Percentiles rank a stretch among this genome's conserved stretches.
These are phyloP conservation scores for Castanea crenata DNA, from an alignment of 306 rosid genomes.

Conservation along the genomic window DNA sequence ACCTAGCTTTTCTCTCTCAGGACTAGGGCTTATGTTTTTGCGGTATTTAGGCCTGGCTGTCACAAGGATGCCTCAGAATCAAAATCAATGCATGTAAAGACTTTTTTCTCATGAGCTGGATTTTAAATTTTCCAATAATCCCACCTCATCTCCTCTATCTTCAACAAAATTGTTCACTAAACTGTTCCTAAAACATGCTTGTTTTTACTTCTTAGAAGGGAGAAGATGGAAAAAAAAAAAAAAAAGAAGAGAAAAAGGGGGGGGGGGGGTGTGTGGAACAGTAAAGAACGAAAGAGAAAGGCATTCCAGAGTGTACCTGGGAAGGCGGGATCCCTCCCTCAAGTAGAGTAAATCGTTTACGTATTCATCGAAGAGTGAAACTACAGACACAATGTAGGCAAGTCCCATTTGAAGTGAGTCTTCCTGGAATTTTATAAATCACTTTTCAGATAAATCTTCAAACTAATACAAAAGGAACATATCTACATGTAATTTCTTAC, in stretches of 20 bases:
- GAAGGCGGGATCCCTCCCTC: slow-evolving; percentile 84
- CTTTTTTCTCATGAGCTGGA: neutral
- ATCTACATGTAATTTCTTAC: neutral
- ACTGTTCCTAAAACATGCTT: neutral
- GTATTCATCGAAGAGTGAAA: slow-evolving; percentile 81
- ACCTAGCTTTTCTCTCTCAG: slow-evolving; percentile 17
- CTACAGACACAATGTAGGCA: slow-evolving; percentile 60
- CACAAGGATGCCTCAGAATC: slow-evolving; percentile 37
- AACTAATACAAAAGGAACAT: neutral
- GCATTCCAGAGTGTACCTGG: slow-evolving; percentile 45
- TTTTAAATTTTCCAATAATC: neutral
- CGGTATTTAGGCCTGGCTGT: slow-evolving; percentile 76
- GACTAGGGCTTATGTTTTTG: slow-evolving; percentile 27
- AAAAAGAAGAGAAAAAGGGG: no score
- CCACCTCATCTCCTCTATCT: neutral
- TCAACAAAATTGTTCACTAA: neutral
- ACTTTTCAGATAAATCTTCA: neutral
- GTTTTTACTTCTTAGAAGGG: neutral
- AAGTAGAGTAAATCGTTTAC: slow-evolving; percentile 75
- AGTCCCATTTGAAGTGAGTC: slow-evolving; percentile 62
- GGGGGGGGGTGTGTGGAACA: no score
- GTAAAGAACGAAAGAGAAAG: neutral
- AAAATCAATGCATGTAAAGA: slow-evolving; percentile 3
- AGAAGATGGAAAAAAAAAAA: neutral
- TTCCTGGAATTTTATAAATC: slow-evolving; percentile 41